Evolutionary conservation across 495 filamentous ascomycete genomes (phyloP), one percentile per base, ranked within the genome.

Genomic region (Penicillium alfredii): DNA sequence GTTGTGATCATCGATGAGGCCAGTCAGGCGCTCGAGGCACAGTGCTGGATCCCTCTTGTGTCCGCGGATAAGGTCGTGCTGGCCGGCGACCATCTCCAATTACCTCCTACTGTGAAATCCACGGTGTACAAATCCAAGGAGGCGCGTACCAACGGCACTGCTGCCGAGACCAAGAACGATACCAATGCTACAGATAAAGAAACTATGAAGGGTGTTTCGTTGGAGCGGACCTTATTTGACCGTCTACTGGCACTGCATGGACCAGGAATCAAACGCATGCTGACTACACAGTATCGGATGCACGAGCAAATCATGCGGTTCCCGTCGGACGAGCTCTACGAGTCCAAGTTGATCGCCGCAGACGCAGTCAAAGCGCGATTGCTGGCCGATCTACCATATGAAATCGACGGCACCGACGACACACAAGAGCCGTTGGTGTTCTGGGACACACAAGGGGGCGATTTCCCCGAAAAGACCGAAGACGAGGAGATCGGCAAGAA

Each of bases 281-380:
- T 97, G 8, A 96, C 86, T n/a, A 94, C 86, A 2, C 92, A 99
- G 65, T 99, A 99, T 60, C 85, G 92, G 6, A 99, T 99, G 92
- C 90, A 99, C 59, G 81, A 86, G 51, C 73, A 70, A 32, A 97
- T 99, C 53, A 97, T 96, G 92, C 68, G 74, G 23, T 97, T 96
- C 56, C 90, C 93, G 0, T 96, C 90, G 0, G 70, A 80, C 33
- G 82, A 88, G 56, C 73, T 99, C 13, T 99, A 99, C 67, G 82
- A 86, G 27, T 72, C 69, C 3, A 78, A 80, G 42, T 69, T 99
- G 3, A 69, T 88, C 4, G 92, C 92, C 2, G 84, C 80, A 2
- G 82, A 88, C 3, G 67, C 60, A 0, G 92, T 97, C 22, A 82
- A 81, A 49, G 65, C 61, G 3, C 75, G 88, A 9, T 63, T 95